Percentiles rank a stretch among this genome's conserved stretches.
phyloP scores from a whole-genome alignment of 441 rosid species.

The Omphalea diandra region DNA sequence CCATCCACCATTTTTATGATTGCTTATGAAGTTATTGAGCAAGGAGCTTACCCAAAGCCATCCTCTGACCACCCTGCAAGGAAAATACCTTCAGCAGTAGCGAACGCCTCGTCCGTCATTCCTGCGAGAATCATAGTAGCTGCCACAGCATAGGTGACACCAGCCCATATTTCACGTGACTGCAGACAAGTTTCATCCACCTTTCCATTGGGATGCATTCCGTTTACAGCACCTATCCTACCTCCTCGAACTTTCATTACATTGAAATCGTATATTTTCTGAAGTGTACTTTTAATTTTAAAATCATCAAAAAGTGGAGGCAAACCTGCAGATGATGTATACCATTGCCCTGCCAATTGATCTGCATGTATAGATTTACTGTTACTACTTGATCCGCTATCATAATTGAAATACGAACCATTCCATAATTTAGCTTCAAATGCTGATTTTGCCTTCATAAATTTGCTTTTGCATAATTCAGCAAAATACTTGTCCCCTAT shows the following conservation, averaged over 20 bases:
- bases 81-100: constrained; percentile 89
- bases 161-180: constrained; percentile 98
- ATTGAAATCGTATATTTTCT: constrained; percentile 78
- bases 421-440: constrained; percentile 88
- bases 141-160: constrained; percentile 89
- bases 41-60: constrained; percentile 79
- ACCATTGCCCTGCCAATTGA: constrained; percentile 99
- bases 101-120: constrained; percentile 86
- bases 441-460: constrained; percentile 67
- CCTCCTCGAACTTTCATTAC: constrained; percentile 93
- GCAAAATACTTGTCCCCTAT: constrained; percentile 91
- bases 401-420: constrained; percentile 89
- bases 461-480: constrained; percentile 76
- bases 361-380: constrained; percentile 98
- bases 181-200: constrained; percentile 98
- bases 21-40: not conserved
- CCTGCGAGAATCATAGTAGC: constrained; percentile 92
- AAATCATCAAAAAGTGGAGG: constrained; percentile 78
- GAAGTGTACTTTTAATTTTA: constrained; percentile 73
- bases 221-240: constrained; percentile 93
- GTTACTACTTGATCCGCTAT: constrained; percentile 84
- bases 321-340: constrained; percentile 86
- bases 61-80: constrained; percentile 97
- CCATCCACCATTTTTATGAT: not conserved
- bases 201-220: constrained; percentile 93